Conservation (phyloP, 441 rosid genomes). For the Pelargonium myrrhifolium region DNA sequence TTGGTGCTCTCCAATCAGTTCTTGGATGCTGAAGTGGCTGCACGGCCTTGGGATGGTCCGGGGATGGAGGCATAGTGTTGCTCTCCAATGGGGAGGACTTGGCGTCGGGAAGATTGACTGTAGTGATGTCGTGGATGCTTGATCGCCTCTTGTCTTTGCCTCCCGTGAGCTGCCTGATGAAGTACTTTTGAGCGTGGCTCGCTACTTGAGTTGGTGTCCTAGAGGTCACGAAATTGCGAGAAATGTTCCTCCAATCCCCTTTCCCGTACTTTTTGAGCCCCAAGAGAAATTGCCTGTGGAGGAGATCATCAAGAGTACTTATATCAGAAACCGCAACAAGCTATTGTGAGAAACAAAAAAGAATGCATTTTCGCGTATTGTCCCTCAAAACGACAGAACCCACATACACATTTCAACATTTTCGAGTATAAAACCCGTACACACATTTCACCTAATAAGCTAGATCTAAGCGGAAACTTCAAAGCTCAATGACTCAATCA, state of each 20-base stretch:
- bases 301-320: conserved; percentile 12
- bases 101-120: conserved; percentile 49
- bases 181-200: conserved; percentile 93
- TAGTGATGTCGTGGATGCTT: conserved; percentile 92
- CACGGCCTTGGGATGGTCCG: conserved; percentile 31
- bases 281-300: conserved; percentile 70
- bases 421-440: too few relatives aligned
- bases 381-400: too few relatives aligned
- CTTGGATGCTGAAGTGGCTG: conserved; percentile 32
- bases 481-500: too few relatives aligned
- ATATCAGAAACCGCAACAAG: not conserved
- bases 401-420: too few relatives aligned
- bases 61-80: conserved; percentile 36
- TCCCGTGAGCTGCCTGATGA: conserved; percentile 74
- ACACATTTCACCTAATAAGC: too few relatives aligned
- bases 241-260: conserved; percentile 96
- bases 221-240: conserved; percentile 69
- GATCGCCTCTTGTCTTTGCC: conserved; percentile 91
- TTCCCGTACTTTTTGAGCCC: conserved; percentile 92
- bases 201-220: conserved; percentile 95
- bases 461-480: too few relatives aligned
- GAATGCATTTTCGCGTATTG: too few relatives aligned
- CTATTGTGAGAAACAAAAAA: too few relatives aligned
- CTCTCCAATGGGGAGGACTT: conserved; percentile 35
- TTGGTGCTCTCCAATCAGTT: conserved; percentile 32